Evolutionary conservation across 2,329 filamentous ascomycete genomes (phyloP), one percentile per base, ranked within the genome.

Genomic region (Geosmithia putterillii): DNA sequence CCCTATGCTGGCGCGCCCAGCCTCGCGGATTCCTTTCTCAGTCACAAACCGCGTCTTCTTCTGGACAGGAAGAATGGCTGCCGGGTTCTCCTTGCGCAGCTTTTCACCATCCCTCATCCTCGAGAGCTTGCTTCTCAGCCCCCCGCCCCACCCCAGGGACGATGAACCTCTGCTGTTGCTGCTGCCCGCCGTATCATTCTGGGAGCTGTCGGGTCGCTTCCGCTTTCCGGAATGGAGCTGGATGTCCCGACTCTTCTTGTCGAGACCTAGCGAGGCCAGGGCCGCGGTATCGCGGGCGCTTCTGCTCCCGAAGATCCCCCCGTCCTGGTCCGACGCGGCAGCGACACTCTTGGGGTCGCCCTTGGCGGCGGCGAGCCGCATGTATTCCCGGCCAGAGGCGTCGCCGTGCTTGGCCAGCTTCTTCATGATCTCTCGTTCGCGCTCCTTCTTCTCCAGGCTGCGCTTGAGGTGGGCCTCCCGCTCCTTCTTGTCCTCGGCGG

Each of bases 21-120:
- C 83, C 60, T 86, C 83, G 44, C 79, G 74, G 48, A 89, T 88
- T 0, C 84, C 84, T 57, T 81, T 85, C 37, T 79, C 78, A 21
- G 84, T 86, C 36, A 88, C 73, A 55, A 89, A 88, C n/a, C 83
- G 70, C 42, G 83, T 88, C 69, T 86, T 86, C 63, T 86, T 82
- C 50, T 74, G 69, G 25, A 77, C 70, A 0, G 75, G 76, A 54
- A 57, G 55, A 25, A 55, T 37, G 15, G 32, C 25, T 12, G 10
- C 32, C n/a, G 17, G 18, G 9, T n/a, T 25, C 40, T 56, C 53
- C 42, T 52, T 54, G 46, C 55, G 55, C 19, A 76, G 52, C 49
- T 65, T 71, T 57, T 78, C 74, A 2, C 76, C 76, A 4, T 77
- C 69, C 54, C 73, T 78, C 78, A 82, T 81, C 48, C 70, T 66